Conservation (phyloP, 2,329 filamentous ascomycete genomes). For the Epichloe sp. region DNA sequence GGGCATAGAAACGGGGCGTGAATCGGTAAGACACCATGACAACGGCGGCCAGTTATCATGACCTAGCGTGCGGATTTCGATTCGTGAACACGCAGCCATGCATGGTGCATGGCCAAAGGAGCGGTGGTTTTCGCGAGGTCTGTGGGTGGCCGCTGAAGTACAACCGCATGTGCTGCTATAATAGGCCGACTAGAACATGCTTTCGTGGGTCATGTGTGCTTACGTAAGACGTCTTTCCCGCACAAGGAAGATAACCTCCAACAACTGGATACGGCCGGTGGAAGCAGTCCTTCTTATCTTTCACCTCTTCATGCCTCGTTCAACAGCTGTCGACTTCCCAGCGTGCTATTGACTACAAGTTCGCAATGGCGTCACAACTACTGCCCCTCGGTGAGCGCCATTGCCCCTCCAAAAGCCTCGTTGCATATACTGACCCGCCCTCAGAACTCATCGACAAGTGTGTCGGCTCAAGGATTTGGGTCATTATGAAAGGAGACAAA, state of each 20-base stretch:
- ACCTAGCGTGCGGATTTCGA: slow-evolving; percentile 1
- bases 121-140: neutral
- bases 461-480: slow-evolving; percentile 94
- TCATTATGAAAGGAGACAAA: slow-evolving; percentile 99
- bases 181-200: neutral
- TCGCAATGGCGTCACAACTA: slow-evolving; percentile 57
- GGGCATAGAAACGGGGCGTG: neutral
- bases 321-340: neutral
- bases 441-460: slow-evolving; percentile 97
- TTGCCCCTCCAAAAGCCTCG: neutral
- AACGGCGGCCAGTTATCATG: slow-evolving; percentile 9
- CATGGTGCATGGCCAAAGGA: slow-evolving; percentile 1
- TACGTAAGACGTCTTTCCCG: neutral
- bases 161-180: neutral
- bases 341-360: slow-evolving; percentile 1
- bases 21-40: slow-evolving; percentile 5
- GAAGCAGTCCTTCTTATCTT: neutral
- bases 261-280: neutral
- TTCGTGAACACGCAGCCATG: slow-evolving; percentile 5
- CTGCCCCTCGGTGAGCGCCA: slow-evolving; percentile 49
- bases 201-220: neutral
- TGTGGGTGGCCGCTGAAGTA: neutral
- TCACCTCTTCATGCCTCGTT: neutral
- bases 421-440: neutral
- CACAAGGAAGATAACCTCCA: too few relatives aligned